A percentile compares a stretch with the other conserved stretches of the same genome.
Evolutionary conservation across 345 rosid species (phyloP).

Genomic region (Linum usitatissimum): DNA sequence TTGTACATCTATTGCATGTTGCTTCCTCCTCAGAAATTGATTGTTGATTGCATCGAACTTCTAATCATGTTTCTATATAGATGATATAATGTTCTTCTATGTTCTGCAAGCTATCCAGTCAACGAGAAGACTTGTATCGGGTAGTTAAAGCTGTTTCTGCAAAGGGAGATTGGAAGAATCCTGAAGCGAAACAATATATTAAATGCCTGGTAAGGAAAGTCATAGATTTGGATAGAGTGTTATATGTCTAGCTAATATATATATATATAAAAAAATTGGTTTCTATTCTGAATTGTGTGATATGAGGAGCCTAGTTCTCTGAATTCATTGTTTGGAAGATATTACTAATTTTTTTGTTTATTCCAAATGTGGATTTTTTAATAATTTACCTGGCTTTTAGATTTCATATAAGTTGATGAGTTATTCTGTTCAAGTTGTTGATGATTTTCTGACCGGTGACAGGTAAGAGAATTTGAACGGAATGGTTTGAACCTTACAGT

Average conservation of each 20-base stretch:
- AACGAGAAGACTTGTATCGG: slow-evolving; percentile 72
- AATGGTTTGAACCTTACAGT: slow-evolving; percentile 79
- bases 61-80: slow-evolving; percentile 6
- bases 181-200: slow-evolving; percentile 53
- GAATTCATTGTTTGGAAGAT: neutral
- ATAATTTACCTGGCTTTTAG: neutral
- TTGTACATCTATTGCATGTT: neutral
- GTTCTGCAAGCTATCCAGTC: slow-evolving; percentile 48
- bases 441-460: slow-evolving; percentile 63
- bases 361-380: neutral
- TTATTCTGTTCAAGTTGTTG: slow-evolving; percentile 24
- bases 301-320: neutral
- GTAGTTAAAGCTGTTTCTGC: slow-evolving; percentile 53
- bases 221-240: neutral
- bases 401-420: slow-evolving; percentile 7
- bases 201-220: slow-evolving; percentile 67
- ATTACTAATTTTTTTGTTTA: no score
- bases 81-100: slow-evolving; percentile 19
- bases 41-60: neutral
- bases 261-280: neutral
- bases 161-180: slow-evolving; percentile 43
- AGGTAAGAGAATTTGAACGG: slow-evolving; percentile 83
- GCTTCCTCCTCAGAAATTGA: neutral
- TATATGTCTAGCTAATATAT: no score
- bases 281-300: neutral